These are phyloP conservation scores for Penicillium hesseltinei DNA, from an alignment of 2,329 filamentous ascomycete genomes.

Conservation along the genomic window DNA sequence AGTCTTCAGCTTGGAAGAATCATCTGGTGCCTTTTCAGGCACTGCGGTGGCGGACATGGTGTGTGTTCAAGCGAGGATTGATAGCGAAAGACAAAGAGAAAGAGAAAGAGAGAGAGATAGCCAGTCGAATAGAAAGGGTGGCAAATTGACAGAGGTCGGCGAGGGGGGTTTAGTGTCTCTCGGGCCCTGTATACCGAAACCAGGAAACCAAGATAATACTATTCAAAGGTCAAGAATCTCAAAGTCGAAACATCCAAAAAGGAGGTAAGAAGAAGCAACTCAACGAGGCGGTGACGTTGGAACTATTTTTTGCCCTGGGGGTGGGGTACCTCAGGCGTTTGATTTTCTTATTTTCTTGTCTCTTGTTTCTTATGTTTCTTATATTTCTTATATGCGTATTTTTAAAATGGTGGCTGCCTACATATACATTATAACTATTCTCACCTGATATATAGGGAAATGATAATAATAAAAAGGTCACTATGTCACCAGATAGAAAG, in stretches of 20 bases:
- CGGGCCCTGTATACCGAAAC: slow-evolving; percentile 1
- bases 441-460: no score
- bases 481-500: background rate
- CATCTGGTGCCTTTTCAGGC: slow-evolving; percentile 64
- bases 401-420: background rate
- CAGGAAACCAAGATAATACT: background rate
- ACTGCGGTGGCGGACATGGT: slow-evolving; percentile 34
- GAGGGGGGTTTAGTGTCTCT: background rate
- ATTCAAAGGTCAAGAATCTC: background rate
- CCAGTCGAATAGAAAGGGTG: background rate
- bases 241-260: background rate
- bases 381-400: background rate
- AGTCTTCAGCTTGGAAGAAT: slow-evolving; percentile 83
- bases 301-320: slow-evolving; percentile 9
- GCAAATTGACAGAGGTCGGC: background rate
- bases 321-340: background rate
- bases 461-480: background rate
- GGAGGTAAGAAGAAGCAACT: background rate
- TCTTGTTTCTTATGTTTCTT: background rate
- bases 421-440: background rate
- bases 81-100: background rate
- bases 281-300: slow-evolving; percentile 11
- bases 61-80: background rate
- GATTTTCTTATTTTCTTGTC: background rate
- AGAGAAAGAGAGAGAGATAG: background rate